phyloP scores from a whole-genome alignment of 2,329 filamentous ascomycete species.

The Calonectria henricotiae region DNA sequence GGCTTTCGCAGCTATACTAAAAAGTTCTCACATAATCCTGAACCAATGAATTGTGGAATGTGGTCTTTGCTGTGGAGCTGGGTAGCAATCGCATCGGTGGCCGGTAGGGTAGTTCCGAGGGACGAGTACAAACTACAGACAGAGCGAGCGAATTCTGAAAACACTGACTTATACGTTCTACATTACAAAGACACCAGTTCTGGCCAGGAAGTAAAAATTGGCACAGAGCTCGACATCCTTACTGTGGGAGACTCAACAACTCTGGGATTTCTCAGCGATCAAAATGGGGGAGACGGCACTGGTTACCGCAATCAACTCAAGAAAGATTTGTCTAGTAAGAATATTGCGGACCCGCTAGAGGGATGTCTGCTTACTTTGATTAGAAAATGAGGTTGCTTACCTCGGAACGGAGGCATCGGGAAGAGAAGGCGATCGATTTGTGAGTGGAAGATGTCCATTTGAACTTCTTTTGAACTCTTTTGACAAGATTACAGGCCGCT shows the following conservation, averaged over 20 bases:
- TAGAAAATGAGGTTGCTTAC: slow-evolving; percentile 32
- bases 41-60: not conserved
- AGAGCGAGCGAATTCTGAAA: not conserved
- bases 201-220: slow-evolving; percentile 27
- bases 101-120: slow-evolving; percentile 1
- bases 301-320: slow-evolving; percentile 27
- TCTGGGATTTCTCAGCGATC: slow-evolving; percentile 32
- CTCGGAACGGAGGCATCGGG: slow-evolving; percentile 35
- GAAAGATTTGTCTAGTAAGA: slow-evolving; percentile 34
- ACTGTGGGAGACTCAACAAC: slow-evolving; percentile 38
- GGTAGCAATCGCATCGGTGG: not conserved
- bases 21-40: not conserved
- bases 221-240: slow-evolving; percentile 24
- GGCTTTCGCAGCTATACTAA: not conserved
- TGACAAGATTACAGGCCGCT: slow-evolving; percentile 25
- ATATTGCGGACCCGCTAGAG: not conserved
- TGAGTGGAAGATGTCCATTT: not conserved
- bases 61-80: not conserved
- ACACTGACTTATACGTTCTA: not conserved
- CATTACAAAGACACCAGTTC: slow-evolving; percentile 19
- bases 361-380: not conserved
- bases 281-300: slow-evolving; percentile 29
- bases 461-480: not conserved
- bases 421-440: slow-evolving; percentile 24
- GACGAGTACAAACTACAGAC: not conserved